Percentiles rank a stretch among this genome's conserved stretches.
phyloP scores from a whole-genome alignment of 371 early-diverging fungal species.

The Chytridium lagenaria region DNA sequence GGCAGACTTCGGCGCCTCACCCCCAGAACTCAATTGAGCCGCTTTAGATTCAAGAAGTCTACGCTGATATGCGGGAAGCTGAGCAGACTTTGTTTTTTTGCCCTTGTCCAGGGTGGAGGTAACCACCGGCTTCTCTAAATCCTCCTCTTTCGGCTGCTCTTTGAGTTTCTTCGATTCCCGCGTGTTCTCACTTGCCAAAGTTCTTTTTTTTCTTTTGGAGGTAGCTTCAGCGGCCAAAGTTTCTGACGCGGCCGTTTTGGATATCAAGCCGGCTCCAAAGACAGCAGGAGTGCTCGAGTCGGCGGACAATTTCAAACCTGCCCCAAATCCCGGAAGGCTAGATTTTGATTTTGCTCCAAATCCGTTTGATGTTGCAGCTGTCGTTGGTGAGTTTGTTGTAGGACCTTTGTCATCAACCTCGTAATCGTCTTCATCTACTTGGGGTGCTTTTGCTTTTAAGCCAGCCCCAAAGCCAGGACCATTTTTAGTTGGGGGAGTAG shows the following conservation, averaged over 20 bases:
- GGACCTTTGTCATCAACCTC: constrained; percentile 7
- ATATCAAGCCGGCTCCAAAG: constrained; percentile 29
- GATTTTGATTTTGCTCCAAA: background rate
- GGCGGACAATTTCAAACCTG: background rate
- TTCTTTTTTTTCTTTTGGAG: background rate
- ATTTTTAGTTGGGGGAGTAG: too few relatives aligned
- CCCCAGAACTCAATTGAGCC: background rate
- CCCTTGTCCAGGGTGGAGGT: too few relatives aligned
- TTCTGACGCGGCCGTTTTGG: background rate
- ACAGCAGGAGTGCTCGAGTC: constrained; percentile 3
- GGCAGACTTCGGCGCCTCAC: constrained; percentile 41
- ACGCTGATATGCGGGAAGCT: background rate
- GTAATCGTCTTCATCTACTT: background rate
- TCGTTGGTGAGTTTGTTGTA: background rate
- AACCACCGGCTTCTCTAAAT: too few relatives aligned
- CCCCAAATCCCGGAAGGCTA: background rate
- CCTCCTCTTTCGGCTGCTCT: too few relatives aligned
- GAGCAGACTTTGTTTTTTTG: too few relatives aligned
- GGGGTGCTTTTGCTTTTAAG: too few relatives aligned
- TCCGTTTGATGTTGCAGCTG: background rate
- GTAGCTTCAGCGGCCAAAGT: background rate
- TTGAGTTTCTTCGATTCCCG: too few relatives aligned
- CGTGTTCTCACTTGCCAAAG: background rate
- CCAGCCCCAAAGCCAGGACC: too few relatives aligned
- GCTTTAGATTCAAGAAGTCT: background rate